Percentiles rank a stretch among this genome's conserved stretches.
Conservation (phyloP, 1,284 basidiomycete genomes). For the Gymnopus androsaceus region DNA sequence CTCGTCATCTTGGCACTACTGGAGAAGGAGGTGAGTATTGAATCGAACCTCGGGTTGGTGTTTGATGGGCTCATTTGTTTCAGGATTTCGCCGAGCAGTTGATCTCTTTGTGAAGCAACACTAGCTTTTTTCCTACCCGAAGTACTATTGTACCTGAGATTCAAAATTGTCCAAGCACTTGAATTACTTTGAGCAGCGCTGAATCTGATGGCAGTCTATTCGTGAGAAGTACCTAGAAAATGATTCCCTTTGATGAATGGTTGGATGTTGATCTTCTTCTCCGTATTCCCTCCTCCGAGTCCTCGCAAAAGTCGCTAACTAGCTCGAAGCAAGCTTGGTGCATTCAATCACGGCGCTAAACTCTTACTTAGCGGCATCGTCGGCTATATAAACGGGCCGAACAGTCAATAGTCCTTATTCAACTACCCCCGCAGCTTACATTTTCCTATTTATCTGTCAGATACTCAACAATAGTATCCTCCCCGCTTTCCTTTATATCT, state of each 20-base stretch:
- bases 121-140: too few species aligned
- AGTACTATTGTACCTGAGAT: neutral
- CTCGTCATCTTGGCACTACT: constrained; percentile 50
- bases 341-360: too few species aligned
- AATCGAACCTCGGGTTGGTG: neutral
- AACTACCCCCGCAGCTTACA: neutral
- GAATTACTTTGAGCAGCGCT: too few species aligned
- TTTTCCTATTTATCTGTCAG: neutral
- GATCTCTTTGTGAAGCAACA: constrained; percentile 16
- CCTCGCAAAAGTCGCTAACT: too few species aligned
- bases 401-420: neutral
- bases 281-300: too few species aligned
- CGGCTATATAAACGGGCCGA: neutral
- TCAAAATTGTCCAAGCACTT: neutral
- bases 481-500: neutral
- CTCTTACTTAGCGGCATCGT: too few species aligned
- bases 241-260: too few species aligned
- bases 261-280: too few species aligned
- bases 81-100: constrained; percentile 33
- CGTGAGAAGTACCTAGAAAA: too few species aligned
- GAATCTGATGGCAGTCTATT: too few species aligned
- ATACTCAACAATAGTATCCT: neutral
- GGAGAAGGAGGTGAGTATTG: constrained; percentile 57
- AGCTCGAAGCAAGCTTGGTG: too few species aligned
- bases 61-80: constrained; percentile 3